Conservation (phyloP, 441 rosid species). For the Pelargonium myrrhifolium region DNA sequence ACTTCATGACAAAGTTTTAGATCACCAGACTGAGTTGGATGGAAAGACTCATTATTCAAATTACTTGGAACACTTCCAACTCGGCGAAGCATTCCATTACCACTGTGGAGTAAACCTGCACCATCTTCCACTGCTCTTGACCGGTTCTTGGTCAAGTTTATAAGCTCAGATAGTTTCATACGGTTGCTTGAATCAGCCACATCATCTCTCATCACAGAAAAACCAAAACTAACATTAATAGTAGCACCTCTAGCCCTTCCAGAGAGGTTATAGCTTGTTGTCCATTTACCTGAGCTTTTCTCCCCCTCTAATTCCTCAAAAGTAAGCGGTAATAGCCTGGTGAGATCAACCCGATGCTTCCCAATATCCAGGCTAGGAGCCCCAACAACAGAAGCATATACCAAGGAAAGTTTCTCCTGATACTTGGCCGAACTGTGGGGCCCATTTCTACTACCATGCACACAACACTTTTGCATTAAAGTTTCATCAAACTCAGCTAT, state of each 20-base stretch:
- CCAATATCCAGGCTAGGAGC: slow-evolving; percentile 44
- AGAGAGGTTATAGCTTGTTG: slow-evolving; percentile 47
- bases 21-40: slow-evolving; percentile 36
- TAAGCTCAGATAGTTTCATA: not conserved
- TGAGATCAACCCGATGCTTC: slow-evolving; percentile 71
- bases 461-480: slow-evolving; percentile 45
- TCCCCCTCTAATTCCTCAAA: slow-evolving; percentile 51
- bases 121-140: too few relatives aligned
- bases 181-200: slow-evolving; percentile 29
- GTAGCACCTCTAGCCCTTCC: slow-evolving; percentile 72
- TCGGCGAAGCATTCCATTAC: too few relatives aligned
- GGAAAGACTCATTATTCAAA: slow-evolving; percentile 15
- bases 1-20: slow-evolving; percentile 75
- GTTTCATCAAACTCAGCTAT: slow-evolving; percentile 64
- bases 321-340: slow-evolving; percentile 59
- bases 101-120: too few relatives aligned
- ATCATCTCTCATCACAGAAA: slow-evolving; percentile 46
- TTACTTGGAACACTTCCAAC: too few relatives aligned
- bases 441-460: slow-evolving; percentile 55
- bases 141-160: not conserved
- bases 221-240: slow-evolving; percentile 81
- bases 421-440: slow-evolving; percentile 52
- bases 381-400: slow-evolving; percentile 43
- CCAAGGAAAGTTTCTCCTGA: slow-evolving; percentile 49
- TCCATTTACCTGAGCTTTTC: slow-evolving; percentile 59